These are phyloP conservation scores for Cephaloascus albidus DNA, from an alignment of 805 yeast genomes.

Conservation along the genomic window DNA sequence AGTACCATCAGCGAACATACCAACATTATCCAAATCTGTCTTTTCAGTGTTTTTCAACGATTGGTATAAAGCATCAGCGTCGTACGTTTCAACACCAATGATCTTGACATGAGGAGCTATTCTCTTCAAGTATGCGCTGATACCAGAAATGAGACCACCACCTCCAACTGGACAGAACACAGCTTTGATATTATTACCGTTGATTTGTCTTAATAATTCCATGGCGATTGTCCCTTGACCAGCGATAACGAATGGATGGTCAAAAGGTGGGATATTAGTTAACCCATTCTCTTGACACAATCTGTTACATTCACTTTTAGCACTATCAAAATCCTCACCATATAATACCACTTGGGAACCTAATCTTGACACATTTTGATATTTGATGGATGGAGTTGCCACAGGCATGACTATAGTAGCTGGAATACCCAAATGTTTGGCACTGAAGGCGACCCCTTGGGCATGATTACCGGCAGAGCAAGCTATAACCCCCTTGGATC, in stretches of 20 bases:
- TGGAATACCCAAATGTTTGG: conserved; percentile 75
- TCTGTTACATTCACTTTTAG: conserved; percentile 81
- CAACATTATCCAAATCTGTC: conserved; percentile 60
- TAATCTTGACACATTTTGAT: conserved; percentile 79
- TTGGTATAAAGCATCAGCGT: conserved; percentile 86
- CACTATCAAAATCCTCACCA: conserved; percentile 94
- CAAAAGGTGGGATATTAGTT: conserved; percentile 95
- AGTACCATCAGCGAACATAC: conserved; percentile 98
- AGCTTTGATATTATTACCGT: conserved; percentile 68
- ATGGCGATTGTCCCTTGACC: conserved; percentile 98
- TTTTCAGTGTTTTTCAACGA: conserved; percentile 51
- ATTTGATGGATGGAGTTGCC: conserved; percentile 93
- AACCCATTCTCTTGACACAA: conserved; percentile 60
- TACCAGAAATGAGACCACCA: conserved; percentile 91
- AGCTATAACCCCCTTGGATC: conserved; percentile 84
- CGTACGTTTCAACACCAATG: conserved; percentile 93
- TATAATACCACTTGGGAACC: conserved; percentile 90
- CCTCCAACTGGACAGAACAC: conserved; percentile 95
- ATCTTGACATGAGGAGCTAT: conserved; percentile 96
- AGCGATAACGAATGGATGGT: conserved; percentile 96
- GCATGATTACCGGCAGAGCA: conserved; percentile 99
- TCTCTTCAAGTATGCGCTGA: conserved; percentile 83
- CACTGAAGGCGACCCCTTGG: conserved; percentile 95
- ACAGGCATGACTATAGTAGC: conserved; percentile 98
- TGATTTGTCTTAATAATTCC: conserved; percentile 84